phyloP scores from a whole-genome alignment of 176 grass and related monocot genomes.

The Chloris gayana region DNA sequence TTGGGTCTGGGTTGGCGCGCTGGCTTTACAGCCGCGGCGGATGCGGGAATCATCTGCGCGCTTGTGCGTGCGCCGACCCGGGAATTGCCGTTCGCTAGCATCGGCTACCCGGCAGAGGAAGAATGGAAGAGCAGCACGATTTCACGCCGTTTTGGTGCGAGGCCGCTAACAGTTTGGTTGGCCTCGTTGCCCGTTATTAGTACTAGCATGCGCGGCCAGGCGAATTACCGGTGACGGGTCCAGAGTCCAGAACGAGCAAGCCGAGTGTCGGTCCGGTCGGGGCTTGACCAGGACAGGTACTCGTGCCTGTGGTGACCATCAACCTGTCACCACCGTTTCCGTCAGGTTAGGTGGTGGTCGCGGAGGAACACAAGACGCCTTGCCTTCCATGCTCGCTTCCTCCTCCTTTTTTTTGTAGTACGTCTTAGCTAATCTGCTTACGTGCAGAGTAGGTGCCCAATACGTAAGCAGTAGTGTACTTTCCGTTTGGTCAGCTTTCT shows the following conservation, averaged over 20 bases:
- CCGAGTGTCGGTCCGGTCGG: background rate
- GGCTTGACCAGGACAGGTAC: background rate
- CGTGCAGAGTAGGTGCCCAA: too few relatives aligned
- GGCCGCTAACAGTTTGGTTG: background rate
- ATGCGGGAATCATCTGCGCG: too few relatives aligned
- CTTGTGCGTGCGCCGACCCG: too few relatives aligned
- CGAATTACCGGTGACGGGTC: background rate
- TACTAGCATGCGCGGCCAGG: background rate
- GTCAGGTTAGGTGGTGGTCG: background rate
- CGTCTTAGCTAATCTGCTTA: too few relatives aligned
- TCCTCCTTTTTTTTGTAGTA: too few relatives aligned
- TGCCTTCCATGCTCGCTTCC: too few relatives aligned
- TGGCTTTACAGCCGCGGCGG: conserved; percentile 46
- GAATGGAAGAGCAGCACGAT: too few relatives aligned
- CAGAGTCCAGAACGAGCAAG: background rate
- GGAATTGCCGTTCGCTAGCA: too few relatives aligned
- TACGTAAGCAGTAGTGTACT: too few relatives aligned
- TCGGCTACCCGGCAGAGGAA: too few relatives aligned
- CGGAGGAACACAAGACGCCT: background rate
- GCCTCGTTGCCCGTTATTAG: background rate
- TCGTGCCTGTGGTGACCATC: background rate
- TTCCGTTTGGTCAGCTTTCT: too few relatives aligned
- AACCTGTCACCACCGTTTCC: background rate
- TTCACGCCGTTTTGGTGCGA: background rate
- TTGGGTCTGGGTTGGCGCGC: conserved; percentile 16